Evolutionary conservation across 176 grass and related monocot genomes (phyloP), one percentile per base, ranked within the genome.

Genomic region (Phyllostachys edulis): DNA sequence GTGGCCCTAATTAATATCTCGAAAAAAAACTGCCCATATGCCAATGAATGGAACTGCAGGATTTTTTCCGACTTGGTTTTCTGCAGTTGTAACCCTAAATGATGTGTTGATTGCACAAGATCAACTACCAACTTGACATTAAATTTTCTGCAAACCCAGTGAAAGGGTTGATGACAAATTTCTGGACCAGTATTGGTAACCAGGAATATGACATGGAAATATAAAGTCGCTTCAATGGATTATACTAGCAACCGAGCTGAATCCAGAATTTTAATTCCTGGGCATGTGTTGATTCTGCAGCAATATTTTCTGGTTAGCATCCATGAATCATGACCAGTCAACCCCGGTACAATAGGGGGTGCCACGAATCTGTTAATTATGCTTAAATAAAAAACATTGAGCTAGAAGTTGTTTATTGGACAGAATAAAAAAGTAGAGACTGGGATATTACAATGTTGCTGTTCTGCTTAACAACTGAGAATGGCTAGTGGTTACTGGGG

Each of bases 141-240:
- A 73, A 47, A 68, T 64, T 47, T 20, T 20, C 26, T 29, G 26
- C 34, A 71, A 26, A 18, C 24, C 51, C 55, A 78, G 52, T 50
- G 34, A 78, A 63, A 18, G 14, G 39, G 69, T 37, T 46, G 27
- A 55, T 76, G n/a, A n/a, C 20, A 21, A 3, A 52, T 63, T 40
- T 52, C 57, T 12, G 0, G 4, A 75, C 36, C 11, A 44, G 12
- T 44, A 39, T 6, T 49, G 75, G 75, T 71, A 79, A 59, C 66
- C 46, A 88, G 45, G 21, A 84, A 79, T 79, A 72, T 67, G 29
- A 38, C 45, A 73, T n/a, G 18, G 73, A 63, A 32, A 6, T 69
- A 26, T 56, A 38, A 3, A 23, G 21, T 40, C 1, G 14, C 6
- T 79, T 74, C 20, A 21, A 56, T 78, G 47, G 12, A 79, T 12